Evolutionary conservation across 2,329 filamentous ascomycete genomes (phyloP).

Genomic region (Tolypocladium album): DNA sequence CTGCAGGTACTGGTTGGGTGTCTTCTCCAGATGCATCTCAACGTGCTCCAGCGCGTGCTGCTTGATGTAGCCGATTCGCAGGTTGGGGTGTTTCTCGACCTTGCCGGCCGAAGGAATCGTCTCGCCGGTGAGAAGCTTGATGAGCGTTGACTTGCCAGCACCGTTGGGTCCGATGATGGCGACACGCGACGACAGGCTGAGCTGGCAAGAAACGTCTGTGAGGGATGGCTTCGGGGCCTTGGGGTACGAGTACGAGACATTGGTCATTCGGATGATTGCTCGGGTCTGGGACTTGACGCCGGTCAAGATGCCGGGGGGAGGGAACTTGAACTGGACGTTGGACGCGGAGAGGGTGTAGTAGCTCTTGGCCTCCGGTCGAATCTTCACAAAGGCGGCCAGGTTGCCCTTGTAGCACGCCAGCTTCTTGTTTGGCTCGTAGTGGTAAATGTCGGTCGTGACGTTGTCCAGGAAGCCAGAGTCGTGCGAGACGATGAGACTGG

Average conservation of each 20-base stretch:
- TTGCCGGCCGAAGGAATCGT: slow-evolving; percentile 71
- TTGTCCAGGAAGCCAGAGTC: slow-evolving; percentile 96
- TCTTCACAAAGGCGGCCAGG: slow-evolving; percentile 71
- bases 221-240: slow-evolving; percentile 80
- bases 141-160: slow-evolving; percentile 95
- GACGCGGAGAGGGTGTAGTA: slow-evolving; percentile 93
- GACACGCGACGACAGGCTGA: slow-evolving; percentile 82
- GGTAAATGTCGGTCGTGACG: slow-evolving; percentile 97
- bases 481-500: slow-evolving; percentile 95
- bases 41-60: slow-evolving; percentile 98
- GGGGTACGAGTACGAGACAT: slow-evolving; percentile 91
- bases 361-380: slow-evolving; percentile 88
- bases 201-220: slow-evolving; percentile 72
- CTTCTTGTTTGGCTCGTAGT: slow-evolving; percentile 95
- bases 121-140: slow-evolving; percentile 94
- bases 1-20: slow-evolving; percentile 95
- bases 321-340: slow-evolving; percentile 95
- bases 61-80: slow-evolving; percentile 99
- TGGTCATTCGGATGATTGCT: slow-evolving; percentile 89
- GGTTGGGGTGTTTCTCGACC: slow-evolving; percentile 96
- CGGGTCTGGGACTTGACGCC: slow-evolving; percentile 94
- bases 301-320: slow-evolving; percentile 82
- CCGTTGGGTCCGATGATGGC: slow-evolving; percentile 97
- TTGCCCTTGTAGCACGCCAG: slow-evolving; percentile 78
- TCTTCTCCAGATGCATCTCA: slow-evolving; percentile 99